Evolutionary conservation across 148 eudicot species (phyloP).

Genomic region (Mesembryanthemum crystallinum): DNA sequence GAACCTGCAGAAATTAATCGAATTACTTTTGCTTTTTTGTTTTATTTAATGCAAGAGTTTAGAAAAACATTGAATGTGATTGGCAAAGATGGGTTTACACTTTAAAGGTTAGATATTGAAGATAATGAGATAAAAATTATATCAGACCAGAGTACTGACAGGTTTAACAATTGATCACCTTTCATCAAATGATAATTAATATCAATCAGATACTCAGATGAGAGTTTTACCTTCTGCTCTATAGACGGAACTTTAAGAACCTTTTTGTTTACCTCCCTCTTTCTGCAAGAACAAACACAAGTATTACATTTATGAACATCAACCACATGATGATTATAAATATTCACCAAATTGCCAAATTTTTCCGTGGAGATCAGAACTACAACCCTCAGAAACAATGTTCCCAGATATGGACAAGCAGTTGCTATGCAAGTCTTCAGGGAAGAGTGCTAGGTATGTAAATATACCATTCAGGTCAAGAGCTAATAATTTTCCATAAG

Average conservation of each 20-base stretch:
- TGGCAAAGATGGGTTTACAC: background rate
- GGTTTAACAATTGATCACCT: background rate
- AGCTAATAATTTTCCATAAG: background rate
- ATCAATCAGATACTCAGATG: background rate
- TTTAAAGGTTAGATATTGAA: background rate
- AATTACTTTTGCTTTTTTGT: background rate
- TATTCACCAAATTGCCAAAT: background rate
- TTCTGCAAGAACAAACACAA: slow-evolving; percentile 56
- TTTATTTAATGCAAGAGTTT: background rate
- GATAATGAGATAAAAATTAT: background rate
- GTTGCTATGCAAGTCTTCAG: background rate
- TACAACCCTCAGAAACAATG: background rate
- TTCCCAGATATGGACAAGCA: background rate
- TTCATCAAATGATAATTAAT: background rate
- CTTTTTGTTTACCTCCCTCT: slow-evolving; percentile 95
- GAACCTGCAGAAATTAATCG: slow-evolving; percentile 50
- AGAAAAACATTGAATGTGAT: background rate
- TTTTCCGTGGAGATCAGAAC: background rate
- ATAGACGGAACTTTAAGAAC: slow-evolving; percentile 97
- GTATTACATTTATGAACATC: slow-evolving; percentile 13
- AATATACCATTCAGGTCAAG: background rate
- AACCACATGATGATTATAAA: background rate
- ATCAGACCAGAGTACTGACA: background rate
- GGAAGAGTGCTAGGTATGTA: background rate
- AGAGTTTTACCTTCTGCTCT: slow-evolving; percentile 74